A percentile compares a stretch with the other conserved stretches of the same genome.
Conservation (phyloP, 805 yeast genomes). For the Candida verbasci region DNA sequence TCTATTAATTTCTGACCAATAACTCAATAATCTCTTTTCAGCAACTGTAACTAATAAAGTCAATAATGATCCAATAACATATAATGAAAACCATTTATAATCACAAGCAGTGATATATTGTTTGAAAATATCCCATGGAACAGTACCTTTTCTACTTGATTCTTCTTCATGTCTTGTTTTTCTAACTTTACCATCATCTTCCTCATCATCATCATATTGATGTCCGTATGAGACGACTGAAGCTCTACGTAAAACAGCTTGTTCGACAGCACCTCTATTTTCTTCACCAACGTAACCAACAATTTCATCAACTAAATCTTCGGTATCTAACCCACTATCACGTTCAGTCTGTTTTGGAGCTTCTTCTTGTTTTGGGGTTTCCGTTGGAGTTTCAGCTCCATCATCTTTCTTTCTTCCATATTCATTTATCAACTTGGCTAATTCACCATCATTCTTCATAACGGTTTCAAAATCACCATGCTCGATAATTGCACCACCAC, state of each 20-base stretch:
- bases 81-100: slow-evolving; percentile 19
- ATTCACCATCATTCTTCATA: slow-evolving; percentile 30
- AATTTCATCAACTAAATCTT: slow-evolving; percentile 8
- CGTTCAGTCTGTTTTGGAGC: slow-evolving; percentile 7
- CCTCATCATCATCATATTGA: slow-evolving; percentile 26
- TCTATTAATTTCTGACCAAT: slow-evolving; percentile 33
- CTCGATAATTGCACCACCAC: slow-evolving; percentile 26
- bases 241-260: slow-evolving; percentile 18
- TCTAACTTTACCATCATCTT: slow-evolving; percentile 11
- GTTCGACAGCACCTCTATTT: slow-evolving; percentile 5
- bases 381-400: slow-evolving; percentile 13
- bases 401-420: slow-evolving; percentile 21
- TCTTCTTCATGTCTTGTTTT: slow-evolving; percentile 18
- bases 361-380: slow-evolving; percentile 5
- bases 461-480: slow-evolving; percentile 48
- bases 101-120: slow-evolving; percentile 32
- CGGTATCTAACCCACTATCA: slow-evolving; percentile 10
- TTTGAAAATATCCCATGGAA: slow-evolving; percentile 23
- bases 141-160: slow-evolving; percentile 29
- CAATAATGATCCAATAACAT: slow-evolving; percentile 17
- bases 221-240: slow-evolving; percentile 33
- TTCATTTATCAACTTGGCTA: slow-evolving; percentile 29
- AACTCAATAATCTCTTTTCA: slow-evolving; percentile 27
- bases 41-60: slow-evolving; percentile 16
- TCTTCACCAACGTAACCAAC: slow-evolving; percentile 7